Conservation (phyloP, 202 grass and related monocot species). For the Bolboschoenoplectus hybrid region DNA sequence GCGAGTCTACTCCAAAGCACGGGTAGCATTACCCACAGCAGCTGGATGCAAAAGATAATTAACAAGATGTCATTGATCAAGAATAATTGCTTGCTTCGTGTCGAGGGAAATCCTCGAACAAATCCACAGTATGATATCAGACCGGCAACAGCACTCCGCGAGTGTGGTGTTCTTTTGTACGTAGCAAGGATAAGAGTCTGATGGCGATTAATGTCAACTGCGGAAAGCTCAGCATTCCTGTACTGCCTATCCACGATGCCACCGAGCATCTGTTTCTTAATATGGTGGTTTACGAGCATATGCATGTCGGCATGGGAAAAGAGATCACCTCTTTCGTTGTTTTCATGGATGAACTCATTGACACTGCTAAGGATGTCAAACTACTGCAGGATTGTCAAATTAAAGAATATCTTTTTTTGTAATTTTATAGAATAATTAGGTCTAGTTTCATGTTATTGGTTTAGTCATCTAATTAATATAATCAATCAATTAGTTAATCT, state of each 20-base stretch:
- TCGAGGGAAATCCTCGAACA: not conserved
- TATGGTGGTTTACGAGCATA: slow-evolving; percentile 23
- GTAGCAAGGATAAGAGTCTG: not conserved
- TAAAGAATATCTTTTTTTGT: not conserved
- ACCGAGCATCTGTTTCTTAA: not conserved
- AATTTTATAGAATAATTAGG: too few relatives aligned
- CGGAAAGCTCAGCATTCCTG: slow-evolving; percentile 13
- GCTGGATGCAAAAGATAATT: not conserved
- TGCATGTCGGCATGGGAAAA: not conserved
- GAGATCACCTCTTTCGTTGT: slow-evolving; percentile 18
- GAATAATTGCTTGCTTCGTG: not conserved
- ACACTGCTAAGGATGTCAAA: slow-evolving; percentile 2
- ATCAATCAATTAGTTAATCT: too few relatives aligned
- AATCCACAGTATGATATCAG: not conserved
- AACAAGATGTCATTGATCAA: slow-evolving; percentile 3
- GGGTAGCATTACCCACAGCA: not conserved
- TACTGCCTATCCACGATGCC: not conserved
- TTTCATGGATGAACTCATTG: slow-evolving; percentile 24
- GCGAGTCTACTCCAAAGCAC: not conserved
- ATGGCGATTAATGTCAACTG: not conserved
- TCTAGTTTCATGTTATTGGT: too few relatives aligned
- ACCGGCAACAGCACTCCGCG: not conserved
- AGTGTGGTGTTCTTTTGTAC: not conserved
- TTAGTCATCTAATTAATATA: not conserved
- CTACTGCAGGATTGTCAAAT: not conserved